Evolutionary conservation across 1,139 yeast species (phyloP).

Genomic region (Suhomyces bolitotheri): DNA sequence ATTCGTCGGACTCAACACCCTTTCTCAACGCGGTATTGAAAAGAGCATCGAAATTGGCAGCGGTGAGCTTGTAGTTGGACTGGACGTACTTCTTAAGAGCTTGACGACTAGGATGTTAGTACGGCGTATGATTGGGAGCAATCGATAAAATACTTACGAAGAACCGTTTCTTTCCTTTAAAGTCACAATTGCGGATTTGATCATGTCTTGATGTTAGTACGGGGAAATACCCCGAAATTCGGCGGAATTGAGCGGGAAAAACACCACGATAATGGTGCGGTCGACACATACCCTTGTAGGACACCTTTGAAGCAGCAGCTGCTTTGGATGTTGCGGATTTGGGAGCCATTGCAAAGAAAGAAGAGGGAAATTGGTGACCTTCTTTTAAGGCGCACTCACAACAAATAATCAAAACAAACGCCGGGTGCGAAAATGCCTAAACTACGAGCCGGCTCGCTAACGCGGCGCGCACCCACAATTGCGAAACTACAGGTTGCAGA

Average conservation of each 20-base stretch:
- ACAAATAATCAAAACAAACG: conserved; percentile 14
- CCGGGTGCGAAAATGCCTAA: conserved; percentile 3
- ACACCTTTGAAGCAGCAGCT: conserved; percentile 37
- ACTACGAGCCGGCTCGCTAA: not conserved
- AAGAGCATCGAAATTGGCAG: conserved; percentile 68
- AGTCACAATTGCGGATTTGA: conserved; percentile 68
- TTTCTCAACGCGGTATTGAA: conserved; percentile 79
- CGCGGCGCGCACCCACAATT: not conserved
- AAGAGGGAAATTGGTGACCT: conserved; percentile 8
- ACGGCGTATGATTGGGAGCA: not conserved
- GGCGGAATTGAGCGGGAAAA: not conserved
- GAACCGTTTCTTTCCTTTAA: conserved; percentile 85
- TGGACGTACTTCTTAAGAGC: conserved; percentile 74
- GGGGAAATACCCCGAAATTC: conserved; percentile 1
- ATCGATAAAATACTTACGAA: conserved; percentile 43
- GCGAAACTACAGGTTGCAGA: not conserved
- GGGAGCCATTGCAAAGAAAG: conserved; percentile 25
- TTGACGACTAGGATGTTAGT: conserved; percentile 51
- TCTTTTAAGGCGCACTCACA: conserved; percentile 10
- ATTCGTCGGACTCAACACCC: conserved; percentile 77
- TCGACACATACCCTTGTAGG: conserved; percentile 51
- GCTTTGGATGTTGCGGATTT: conserved; percentile 27
- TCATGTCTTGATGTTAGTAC: conserved; percentile 54
- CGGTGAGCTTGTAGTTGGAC: conserved; percentile 58
- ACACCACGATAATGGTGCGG: not conserved